phyloP scores from a whole-genome alignment of 768 basidiomycete species.

The Mrakia blollopis region DNA sequence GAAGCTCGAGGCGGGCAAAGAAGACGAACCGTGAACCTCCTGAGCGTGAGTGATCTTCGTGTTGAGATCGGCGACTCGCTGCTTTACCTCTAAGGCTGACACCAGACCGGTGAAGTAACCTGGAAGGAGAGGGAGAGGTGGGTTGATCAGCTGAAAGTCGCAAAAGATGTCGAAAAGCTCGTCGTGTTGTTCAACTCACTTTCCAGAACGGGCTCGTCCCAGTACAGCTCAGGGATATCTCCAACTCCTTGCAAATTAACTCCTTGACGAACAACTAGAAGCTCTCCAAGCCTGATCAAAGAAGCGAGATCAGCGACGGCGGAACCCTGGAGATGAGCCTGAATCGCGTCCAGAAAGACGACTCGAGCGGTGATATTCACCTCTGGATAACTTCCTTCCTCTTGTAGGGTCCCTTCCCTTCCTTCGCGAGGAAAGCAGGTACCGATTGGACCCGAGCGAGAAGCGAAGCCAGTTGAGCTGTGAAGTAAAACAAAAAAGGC shows the following conservation, averaged over 20 bases:
- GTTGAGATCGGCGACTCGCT: slow-evolving; percentile 23
- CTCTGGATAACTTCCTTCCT: slow-evolving; percentile 28
- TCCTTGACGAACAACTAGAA: slow-evolving; percentile 24
- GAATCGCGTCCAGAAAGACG: too few species aligned
- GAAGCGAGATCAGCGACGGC: background rate
- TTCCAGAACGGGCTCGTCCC: slow-evolving; percentile 29
- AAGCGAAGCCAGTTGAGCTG: slow-evolving; percentile 17
- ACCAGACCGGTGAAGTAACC: slow-evolving; percentile 25
- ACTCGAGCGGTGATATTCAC: background rate
- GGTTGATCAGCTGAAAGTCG: background rate
- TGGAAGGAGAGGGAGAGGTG: background rate
- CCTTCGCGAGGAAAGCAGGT: slow-evolving; percentile 14
- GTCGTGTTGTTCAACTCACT: background rate
- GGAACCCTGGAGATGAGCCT: too few species aligned
- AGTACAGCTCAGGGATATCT: slow-evolving; percentile 26
- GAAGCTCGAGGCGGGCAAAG: background rate
- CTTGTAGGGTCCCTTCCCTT: slow-evolving; percentile 28
- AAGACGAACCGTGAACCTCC: slow-evolving; percentile 17
- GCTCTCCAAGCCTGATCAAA: slow-evolving; percentile 16
- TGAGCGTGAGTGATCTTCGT: slow-evolving; percentile 19
- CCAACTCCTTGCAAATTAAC: slow-evolving; percentile 28
- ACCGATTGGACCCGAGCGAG: background rate
- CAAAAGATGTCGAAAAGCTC: too few species aligned
- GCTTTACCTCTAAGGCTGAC: slow-evolving; percentile 11
- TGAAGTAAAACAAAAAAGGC: background rate